Evolutionary conservation across 2,329 filamentous ascomycete species (phyloP).

Genomic region (Acephala macrosclerotiorum): DNA sequence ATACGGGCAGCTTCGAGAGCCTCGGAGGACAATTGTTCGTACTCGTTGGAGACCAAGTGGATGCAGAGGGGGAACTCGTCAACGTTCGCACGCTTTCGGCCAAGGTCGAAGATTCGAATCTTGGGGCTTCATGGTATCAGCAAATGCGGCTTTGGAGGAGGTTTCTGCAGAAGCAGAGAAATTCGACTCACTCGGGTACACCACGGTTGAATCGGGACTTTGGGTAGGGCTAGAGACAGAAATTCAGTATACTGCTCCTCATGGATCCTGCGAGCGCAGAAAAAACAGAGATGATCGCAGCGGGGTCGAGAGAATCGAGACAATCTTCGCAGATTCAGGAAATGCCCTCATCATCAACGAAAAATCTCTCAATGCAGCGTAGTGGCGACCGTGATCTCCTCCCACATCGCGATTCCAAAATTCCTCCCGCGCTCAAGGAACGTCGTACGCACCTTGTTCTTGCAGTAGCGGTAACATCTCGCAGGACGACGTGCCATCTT

Average conservation of each 20-base stretch:
- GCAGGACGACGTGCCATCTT: slow-evolving; percentile 99
- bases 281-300: not conserved
- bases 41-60: slow-evolving; percentile 99
- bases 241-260: not conserved
- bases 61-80: slow-evolving; percentile 99
- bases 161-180: not conserved
- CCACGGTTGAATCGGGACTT: slow-evolving; percentile 99
- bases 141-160: not conserved
- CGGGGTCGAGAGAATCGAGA: not conserved
- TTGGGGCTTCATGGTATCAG: slow-evolving; percentile 53
- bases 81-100: slow-evolving; percentile 97
- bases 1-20: slow-evolving; percentile 99
- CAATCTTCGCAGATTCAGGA: not conserved
- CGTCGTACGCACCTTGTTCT: slow-evolving; percentile 89
- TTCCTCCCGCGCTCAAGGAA: slow-evolving; percentile 11
- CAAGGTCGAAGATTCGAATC: slow-evolving; percentile 97
- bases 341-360: not conserved
- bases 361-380: not conserved
- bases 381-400: slow-evolving; percentile 26
- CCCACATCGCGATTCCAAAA: not conserved
- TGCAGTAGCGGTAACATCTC: slow-evolving; percentile 99
- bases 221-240: slow-evolving; percentile 80
- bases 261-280: slow-evolving; percentile 21
- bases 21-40: slow-evolving; percentile 99
- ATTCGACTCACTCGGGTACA: slow-evolving; percentile 63